These are phyloP conservation scores for Aeschynomene evenia DNA, from an alignment of 306 rosid species.

Conservation along the genomic window DNA sequence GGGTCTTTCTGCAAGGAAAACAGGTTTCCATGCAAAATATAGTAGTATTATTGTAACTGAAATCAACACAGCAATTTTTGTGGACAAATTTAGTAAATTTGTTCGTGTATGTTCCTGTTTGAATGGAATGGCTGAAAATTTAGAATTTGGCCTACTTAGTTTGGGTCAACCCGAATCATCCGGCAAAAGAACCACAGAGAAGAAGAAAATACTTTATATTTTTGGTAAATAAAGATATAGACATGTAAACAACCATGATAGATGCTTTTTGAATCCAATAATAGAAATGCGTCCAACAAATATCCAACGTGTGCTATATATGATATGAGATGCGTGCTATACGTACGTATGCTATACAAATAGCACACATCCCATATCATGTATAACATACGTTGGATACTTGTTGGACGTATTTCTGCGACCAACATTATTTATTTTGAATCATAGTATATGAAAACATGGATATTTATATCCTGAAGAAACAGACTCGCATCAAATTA, in stretches of 20 bases:
- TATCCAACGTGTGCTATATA: no score
- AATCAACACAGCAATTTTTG: background rate
- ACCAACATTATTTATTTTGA: no score
- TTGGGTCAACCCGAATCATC: background rate
- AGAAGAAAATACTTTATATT: background rate
- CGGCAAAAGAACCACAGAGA: background rate
- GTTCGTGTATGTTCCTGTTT: background rate
- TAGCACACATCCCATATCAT: no score
- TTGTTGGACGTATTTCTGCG: no score
- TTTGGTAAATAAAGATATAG: background rate
- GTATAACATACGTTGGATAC: no score
- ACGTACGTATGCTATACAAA: no score
- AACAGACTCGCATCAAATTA: no score
- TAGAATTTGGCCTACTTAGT: background rate
- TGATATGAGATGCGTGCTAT: no score
- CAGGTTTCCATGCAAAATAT: slow-evolving; percentile 3
- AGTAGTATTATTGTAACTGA: no score
- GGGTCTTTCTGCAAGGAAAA: background rate
- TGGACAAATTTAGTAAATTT: background rate
- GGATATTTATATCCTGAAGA: background rate
- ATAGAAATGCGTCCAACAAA: no score
- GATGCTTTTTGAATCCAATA: background rate
- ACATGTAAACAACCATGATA: background rate
- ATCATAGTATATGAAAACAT: background rate
- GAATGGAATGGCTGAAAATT: slow-evolving; percentile 8